Base-by-base conservation (phyloP, 2,329 filamentous ascomycete species). In the Torrubiella hemipterigena region DNA sequence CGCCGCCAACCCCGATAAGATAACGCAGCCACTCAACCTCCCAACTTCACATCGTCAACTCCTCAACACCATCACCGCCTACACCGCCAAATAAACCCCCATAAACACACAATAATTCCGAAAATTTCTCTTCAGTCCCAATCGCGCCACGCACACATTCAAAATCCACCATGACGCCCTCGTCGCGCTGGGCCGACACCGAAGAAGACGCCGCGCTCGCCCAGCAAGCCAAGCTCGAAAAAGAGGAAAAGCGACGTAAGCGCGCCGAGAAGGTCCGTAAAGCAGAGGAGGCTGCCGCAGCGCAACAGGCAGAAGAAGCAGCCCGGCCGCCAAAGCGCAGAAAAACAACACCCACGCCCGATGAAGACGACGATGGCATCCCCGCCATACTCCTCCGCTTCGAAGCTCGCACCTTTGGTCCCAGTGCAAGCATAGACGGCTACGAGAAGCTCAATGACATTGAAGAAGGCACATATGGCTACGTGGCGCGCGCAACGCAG, bases 401-500 rank as follows among this genome's bases (percentile, higher is more conserved):
- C 48, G 69, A 80, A 8, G 63, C 66, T 11, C 69, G 71, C 8
- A 55, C 62, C 42, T 93, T 86, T 75, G 69, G 73, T 30, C 65
- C 60, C 35, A 81, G 80, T 48, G 69, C 81, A 37, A 82, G 82
- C 50, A 80, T 93, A 17, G 81, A 89, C 48, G 79, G 84, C 49
- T 98, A 87, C 58, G 83, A 95, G 47, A 81, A 83, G 43, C 66
- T 98, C 35, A 98, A 98, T 55, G 82, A 91, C 51, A 98, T 98
- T 47, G 91, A 96, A 56, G 91, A 98, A 61, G 91, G 91, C 21
- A 86, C 86, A 7, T 98, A 98, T 55, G 91, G 91, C 27, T 89
- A 79, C 72, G 91, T 98, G 5, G 87, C 87, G 33, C 71, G 91
- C 35, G 91, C 86, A 10, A 77, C 69, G 38, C 80, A 93, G 45